Base-by-base conservation (phyloP, 2,329 filamentous ascomycete species). In the Exutisphaerella laricina region DNA sequence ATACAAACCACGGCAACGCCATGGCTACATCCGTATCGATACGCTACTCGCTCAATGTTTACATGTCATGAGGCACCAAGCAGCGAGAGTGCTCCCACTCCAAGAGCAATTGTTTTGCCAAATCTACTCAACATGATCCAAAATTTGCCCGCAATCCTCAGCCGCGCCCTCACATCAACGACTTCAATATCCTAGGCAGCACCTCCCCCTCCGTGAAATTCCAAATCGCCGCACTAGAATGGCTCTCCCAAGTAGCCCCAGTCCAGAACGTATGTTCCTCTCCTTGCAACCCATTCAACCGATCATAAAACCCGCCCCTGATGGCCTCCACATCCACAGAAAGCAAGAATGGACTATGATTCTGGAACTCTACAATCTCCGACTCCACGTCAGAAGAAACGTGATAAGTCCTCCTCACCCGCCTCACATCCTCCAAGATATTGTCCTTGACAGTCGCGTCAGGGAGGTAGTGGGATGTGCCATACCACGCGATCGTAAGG, bases 221-320 rank as follows among this genome's bases (percentile, higher is more conserved):
- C 59, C 59, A 65, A 12, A 66, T 43, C n/a, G 47, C 35, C 28
- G 39, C 50, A 3, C 59, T 60, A 52, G 61, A 59, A 21, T 65
- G 59, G 4, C 54, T 53, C 20, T 60, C 48, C 50, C 58, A 60
- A 8, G 58, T 51, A n/a, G 53, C 52, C 3, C 60, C 60, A 3
- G 55, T 59, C 41, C 45, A 62, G 32, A 41, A 62, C 5, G 58
- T 62, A 16, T 50, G 54, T 21, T 34, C 40, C 22, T 45, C 26
- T 2, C 60, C 59, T 18, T 63, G 58, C 17, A 63, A 25, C 9
- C 21, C 50, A 30, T 56, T 44, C 40, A 60, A 25, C 14, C 49
- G 28, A 10, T 43, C 43, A 39, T 61, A 63, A 29, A 61, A 62
- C 0, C 60, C 58, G 2, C 39, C 44, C 21, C 43, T 41, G 13